These are phyloP conservation scores for Calonectria pseudoturangicola DNA, from an alignment of 2,329 filamentous ascomycete genomes.

Conservation along the genomic window DNA sequence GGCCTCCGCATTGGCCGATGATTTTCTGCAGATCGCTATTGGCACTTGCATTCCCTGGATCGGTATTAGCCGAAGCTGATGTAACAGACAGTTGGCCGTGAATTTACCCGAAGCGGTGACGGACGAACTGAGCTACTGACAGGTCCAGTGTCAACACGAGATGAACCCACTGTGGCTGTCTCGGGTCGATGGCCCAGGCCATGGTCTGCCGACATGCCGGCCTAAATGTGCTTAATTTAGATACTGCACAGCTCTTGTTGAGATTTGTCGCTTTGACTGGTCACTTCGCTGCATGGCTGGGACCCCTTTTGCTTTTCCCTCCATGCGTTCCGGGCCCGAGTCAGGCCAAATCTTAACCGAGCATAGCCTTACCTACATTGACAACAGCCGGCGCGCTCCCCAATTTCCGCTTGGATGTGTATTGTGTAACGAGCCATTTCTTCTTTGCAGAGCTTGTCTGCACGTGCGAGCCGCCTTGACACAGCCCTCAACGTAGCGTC, in stretches of 20 bases:
- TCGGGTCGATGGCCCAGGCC: neutral
- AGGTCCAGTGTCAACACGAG: slow-evolving; percentile 5
- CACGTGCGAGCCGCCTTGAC: slow-evolving; percentile 2
- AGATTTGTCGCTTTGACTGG: neutral
- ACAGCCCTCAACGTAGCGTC: neutral
- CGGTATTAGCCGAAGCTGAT: slow-evolving; percentile 1
- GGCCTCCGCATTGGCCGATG: slow-evolving; percentile 2
- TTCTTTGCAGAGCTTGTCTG: neutral
- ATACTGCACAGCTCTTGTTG: neutral
- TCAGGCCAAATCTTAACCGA: neutral
- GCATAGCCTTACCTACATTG: neutral
- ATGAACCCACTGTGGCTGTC: neutral
- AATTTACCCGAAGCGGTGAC: slow-evolving; percentile 6
- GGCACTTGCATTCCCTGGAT: slow-evolving; percentile 10
- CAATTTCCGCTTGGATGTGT: slow-evolving; percentile 14
- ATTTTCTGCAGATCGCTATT: slow-evolving; percentile 15
- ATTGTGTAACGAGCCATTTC: neutral
- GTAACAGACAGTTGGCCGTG: slow-evolving; percentile 3
- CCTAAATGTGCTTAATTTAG: slow-evolving; percentile 14
- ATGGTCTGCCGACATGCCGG: slow-evolving; percentile 1
- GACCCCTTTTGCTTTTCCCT: neutral
- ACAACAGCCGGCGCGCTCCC: neutral
- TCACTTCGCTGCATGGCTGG: neutral
- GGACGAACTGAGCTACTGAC: slow-evolving; percentile 5
- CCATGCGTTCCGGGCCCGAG: slow-evolving; percentile 5